phyloP scores from a whole-genome alignment of 202 grass and related monocot species.

The Hordeum pubiflorum region DNA sequence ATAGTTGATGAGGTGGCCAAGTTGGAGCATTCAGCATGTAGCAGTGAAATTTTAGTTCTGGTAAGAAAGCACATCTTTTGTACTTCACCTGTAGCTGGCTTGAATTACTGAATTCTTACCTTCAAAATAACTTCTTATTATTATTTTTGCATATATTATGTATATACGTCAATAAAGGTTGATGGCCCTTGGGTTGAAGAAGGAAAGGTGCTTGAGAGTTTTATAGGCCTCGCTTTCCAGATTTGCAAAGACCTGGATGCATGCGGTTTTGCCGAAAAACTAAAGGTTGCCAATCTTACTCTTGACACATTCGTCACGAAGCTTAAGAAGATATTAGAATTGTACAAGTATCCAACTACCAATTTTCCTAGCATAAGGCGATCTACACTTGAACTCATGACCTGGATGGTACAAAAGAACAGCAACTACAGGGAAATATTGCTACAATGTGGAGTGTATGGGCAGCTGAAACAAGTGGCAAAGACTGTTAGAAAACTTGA shows the following conservation, averaged over 20 bases:
- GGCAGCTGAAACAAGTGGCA: background rate
- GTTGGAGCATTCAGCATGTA: background rate
- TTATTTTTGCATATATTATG: background rate
- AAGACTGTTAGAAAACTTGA: slow-evolving; percentile 4
- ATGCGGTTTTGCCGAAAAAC: background rate
- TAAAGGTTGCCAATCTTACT: background rate
- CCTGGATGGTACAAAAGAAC: background rate
- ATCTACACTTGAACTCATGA: slow-evolving; percentile 4
- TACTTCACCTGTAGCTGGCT: background rate
- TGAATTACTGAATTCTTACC: background rate
- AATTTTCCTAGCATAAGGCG: slow-evolving; percentile 16
- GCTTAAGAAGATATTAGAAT: slow-evolving; percentile 7
- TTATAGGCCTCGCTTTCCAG: background rate
- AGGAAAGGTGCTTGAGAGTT: slow-evolving; percentile 6
- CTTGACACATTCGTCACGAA: background rate
- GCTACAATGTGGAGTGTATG: background rate
- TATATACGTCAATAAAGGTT: background rate
- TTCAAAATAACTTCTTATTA: background rate
- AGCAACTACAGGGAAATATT: background rate
- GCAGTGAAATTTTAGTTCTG: background rate
- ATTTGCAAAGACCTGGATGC: background rate
- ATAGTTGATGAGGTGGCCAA: background rate
- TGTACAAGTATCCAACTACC: background rate
- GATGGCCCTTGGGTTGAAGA: background rate
- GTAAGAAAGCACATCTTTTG: background rate